These are phyloP conservation scores for Didymella keratinophila DNA, from an alignment of 2,329 filamentous ascomycete genomes.

Conservation along the genomic window DNA sequence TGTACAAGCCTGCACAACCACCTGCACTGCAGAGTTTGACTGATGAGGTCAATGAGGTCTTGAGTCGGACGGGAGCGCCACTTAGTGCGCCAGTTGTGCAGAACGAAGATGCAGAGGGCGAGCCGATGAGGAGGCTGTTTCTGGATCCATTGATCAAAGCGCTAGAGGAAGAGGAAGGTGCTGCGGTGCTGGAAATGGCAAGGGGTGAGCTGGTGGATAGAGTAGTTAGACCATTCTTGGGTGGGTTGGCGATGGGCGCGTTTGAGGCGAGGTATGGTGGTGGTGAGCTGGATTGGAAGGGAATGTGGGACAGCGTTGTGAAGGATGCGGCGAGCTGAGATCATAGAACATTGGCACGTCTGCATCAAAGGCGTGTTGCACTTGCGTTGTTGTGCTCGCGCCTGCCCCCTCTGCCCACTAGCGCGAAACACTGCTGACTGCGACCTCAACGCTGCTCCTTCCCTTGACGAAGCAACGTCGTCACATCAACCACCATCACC, in stretches of 20 bases:
- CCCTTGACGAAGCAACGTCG: neutral
- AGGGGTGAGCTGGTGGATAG: slow-evolving; percentile 73
- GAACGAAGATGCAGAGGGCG: slow-evolving; percentile 4
- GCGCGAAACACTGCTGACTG: neutral
- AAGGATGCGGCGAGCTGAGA: slow-evolving; percentile 30
- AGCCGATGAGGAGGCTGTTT: slow-evolving; percentile 50
- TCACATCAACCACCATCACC: neutral
- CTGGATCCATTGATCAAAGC: slow-evolving; percentile 52
- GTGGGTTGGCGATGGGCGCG: slow-evolving; percentile 87
- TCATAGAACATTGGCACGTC: neutral
- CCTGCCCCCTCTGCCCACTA: neutral
- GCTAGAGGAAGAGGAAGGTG: slow-evolving; percentile 45
- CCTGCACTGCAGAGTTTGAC: slow-evolving; percentile 76
- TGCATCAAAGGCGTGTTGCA: neutral
- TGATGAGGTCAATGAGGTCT: slow-evolving; percentile 82
- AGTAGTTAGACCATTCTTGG: slow-evolving; percentile 86
- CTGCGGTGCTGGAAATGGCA: slow-evolving; percentile 61
- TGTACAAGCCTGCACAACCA: slow-evolving; percentile 76
- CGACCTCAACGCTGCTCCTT: neutral
- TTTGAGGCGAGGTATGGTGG: slow-evolving; percentile 95
- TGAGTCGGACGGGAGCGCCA: slow-evolving; percentile 51
- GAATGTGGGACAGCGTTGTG: slow-evolving; percentile 45
- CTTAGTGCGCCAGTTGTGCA: slow-evolving; percentile 4
- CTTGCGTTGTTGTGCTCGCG: neutral
- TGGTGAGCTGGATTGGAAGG: slow-evolving; percentile 56